Conservation (phyloP, 176 grass and related monocot species). For the Oryza rufipogon region DNA sequence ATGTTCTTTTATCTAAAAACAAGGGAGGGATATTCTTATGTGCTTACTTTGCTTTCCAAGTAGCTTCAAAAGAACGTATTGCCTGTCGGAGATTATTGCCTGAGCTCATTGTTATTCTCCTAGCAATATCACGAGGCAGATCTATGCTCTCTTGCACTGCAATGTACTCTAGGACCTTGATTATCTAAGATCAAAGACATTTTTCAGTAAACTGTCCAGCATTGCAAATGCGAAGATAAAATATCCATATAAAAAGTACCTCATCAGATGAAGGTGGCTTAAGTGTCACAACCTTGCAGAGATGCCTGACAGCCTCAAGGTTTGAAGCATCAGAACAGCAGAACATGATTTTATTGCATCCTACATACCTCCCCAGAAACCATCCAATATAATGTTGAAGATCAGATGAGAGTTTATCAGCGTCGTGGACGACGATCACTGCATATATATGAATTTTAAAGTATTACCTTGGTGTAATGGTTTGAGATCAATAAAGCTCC, state of each 20-base stretch:
- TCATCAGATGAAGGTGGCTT: conserved; percentile 59
- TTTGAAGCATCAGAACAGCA: conserved; percentile 67
- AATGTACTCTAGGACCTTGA: conserved; percentile 67
- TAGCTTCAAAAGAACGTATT: conserved; percentile 83
- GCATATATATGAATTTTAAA: background rate
- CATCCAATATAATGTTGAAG: conserved; percentile 64
- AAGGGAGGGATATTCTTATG: background rate
- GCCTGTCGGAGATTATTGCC: conserved; percentile 68
- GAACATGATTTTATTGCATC: conserved; percentile 65
- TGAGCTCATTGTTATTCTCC: conserved; percentile 51
- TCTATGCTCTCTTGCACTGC: conserved; percentile 60
- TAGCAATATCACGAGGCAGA: conserved; percentile 56
- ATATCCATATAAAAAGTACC: conserved; percentile 41
- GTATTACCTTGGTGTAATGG: too few species aligned
- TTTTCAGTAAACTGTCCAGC: conserved; percentile 2
- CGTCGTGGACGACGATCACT: conserved; percentile 59
- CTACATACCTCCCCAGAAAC: conserved; percentile 63
- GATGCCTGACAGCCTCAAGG: conserved; percentile 56
- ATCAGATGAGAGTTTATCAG: conserved; percentile 65
- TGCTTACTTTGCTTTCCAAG: conserved; percentile 67
- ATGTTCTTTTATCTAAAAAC: background rate
- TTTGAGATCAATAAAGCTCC: too few species aligned
- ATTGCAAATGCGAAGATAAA: conserved; percentile 7
- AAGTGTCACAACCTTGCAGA: conserved; percentile 60
- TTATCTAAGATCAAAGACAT: conserved; percentile 48